A percentile compares a stretch with the other conserved stretches of the same genome.
These are phyloP conservation scores for Sporobolomyces pararoseus DNA, from an alignment of 768 basidiomycete species.

Conservation along the genomic window DNA sequence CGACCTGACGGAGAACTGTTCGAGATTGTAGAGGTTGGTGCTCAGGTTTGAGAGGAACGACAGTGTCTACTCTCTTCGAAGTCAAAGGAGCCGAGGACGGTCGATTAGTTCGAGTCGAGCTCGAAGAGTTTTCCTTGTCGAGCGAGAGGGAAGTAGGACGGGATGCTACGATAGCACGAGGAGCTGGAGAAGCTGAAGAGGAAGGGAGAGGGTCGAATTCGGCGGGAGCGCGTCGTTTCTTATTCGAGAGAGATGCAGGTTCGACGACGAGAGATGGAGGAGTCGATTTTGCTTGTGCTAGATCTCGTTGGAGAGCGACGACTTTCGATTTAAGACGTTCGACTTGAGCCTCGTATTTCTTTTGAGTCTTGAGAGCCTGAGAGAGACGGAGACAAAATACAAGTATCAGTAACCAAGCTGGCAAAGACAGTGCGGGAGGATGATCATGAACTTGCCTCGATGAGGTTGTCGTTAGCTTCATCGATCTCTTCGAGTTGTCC, in stretches of 20 bases:
- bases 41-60: conserved; percentile 27
- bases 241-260: conserved; percentile 2
- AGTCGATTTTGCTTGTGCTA: conserved; percentile 26
- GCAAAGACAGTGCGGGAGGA: not conserved
- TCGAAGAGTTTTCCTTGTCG: conserved; percentile 24
- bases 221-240: conserved; percentile 29
- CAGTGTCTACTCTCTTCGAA: not conserved
- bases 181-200: not conserved
- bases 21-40: not conserved
- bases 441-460: conserved; percentile 16
- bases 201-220: conserved; percentile 27
- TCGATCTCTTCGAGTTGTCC: conserved; percentile 27
- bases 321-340: conserved; percentile 38
- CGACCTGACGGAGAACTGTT: not conserved
- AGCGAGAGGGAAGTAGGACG: not conserved
- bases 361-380: conserved; percentile 36
- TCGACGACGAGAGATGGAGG: not conserved
- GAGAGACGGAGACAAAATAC: too few relatives aligned
- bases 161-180: conserved; percentile 29
- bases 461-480: conserved; percentile 38
- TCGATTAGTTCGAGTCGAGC: not conserved
- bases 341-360: conserved; percentile 21
- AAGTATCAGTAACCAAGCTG: not conserved
- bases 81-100: not conserved
- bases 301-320: conserved; percentile 34